Evolutionary conservation across 2,329 filamentous ascomycete species (phyloP), one percentile per base, ranked within the genome.

Genomic region (Ascosphaera apis): DNA sequence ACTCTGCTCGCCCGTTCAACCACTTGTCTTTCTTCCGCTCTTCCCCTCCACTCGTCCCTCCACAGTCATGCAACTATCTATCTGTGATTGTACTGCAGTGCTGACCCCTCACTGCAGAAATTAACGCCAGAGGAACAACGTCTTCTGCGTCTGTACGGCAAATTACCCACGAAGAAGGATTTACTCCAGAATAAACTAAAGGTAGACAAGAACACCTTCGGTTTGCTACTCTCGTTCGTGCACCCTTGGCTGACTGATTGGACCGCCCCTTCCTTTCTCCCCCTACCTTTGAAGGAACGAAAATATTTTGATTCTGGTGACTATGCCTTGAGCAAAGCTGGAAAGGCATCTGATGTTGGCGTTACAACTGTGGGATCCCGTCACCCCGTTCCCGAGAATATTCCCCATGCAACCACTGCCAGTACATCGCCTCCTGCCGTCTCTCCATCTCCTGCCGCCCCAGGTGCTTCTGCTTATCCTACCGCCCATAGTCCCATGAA

Each of bases 281-380:
- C 15, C 36, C 11, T 15, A 25, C 9, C 13, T 12, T n/a, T 30
- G 11, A 47, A 73, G 69, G 88, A 95, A 58, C 84, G 88, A 65
- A 98, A 91, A 64, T 93, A 92, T 64, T 93, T 93, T 59, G 83
- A 93, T 64, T 88, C 79, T 41, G 84, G 83, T 52, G 83, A 93
- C 63, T 93, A 92, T 51, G 84, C 84, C 52, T 79, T 92, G 62
- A 86, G 79, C 58, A 92, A 93, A 65, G 88, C 88, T 40, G 88
- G 88, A 59, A 95, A 95, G 63, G 83, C 82, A 55, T 80, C 84
- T 51, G 79, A 88, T 53, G 78, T 88, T 50, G 86, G 91, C 52
- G 81, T 91, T 41, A 91, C 86, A 52, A 77, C 77, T 50, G 81
- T 98, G 51, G 88, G 88, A 50, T 84, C 81, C 50, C 77, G 92